Evolutionary conservation across 208 protist genomes (phyloP).

Genomic region (Trypanosoma melophagium): DNA sequence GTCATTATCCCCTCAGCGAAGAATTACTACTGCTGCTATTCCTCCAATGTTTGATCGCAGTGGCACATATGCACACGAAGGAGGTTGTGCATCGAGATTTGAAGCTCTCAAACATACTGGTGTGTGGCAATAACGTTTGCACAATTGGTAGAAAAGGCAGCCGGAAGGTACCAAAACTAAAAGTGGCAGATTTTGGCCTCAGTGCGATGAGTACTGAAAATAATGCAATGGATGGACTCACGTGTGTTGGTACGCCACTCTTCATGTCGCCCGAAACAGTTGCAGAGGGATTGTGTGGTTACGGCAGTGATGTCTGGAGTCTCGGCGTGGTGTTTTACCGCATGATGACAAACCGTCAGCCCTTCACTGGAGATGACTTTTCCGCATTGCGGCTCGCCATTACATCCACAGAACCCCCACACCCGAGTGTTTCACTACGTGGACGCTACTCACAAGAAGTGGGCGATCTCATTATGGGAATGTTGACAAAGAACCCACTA

Average conservation of each 20-base stretch:
- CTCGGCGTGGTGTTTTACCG: conserved; percentile 40
- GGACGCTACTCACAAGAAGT: conserved; percentile 15
- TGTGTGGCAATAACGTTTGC: conserved; percentile 28
- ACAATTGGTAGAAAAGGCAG: background rate
- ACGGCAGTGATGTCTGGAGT: conserved; percentile 39
- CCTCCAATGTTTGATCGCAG: conserved; percentile 24
- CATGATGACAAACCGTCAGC: conserved; percentile 25
- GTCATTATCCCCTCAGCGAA: conserved; percentile 9
- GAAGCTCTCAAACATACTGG: conserved; percentile 92
- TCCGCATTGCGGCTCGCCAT: conserved; percentile 12
- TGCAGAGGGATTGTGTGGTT: conserved; percentile 13
- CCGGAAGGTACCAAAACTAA: conserved; percentile 26
- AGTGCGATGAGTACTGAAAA: conserved; percentile 21
- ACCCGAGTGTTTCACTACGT: background rate
- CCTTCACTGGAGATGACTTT: conserved; percentile 23
- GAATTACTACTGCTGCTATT: conserved; percentile 18
- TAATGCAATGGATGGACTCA: background rate
- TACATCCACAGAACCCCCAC: conserved; percentile 4
- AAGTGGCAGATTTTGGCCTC: conserved; percentile 75
- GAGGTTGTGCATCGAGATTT: conserved; percentile 84
- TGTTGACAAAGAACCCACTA: conserved; percentile 21
- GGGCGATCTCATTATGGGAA: conserved; percentile 29
- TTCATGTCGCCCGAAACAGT: conserved; percentile 28
- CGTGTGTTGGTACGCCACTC: conserved; percentile 27
- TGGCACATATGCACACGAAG: conserved; percentile 36